phyloP scores from a whole-genome alignment of 1,284 basidiomycete species.

The Ustilago lituana region DNA sequence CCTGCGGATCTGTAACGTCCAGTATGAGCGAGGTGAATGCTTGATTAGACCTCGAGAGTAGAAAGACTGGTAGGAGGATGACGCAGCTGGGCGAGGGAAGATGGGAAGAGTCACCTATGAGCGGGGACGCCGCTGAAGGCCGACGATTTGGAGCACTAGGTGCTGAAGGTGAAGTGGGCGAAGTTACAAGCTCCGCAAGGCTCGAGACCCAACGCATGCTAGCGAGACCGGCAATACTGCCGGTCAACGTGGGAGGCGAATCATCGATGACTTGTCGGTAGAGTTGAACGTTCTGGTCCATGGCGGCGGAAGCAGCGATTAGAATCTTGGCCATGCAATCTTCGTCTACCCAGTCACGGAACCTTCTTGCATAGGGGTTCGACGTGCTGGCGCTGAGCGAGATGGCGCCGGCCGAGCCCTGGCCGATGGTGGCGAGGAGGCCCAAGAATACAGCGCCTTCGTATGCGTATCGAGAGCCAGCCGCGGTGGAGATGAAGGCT shows the following conservation, averaged over 20 bases:
- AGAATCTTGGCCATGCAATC: conserved; percentile 47
- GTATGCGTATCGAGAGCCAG: conserved; percentile 46
- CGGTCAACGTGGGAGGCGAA: conserved; percentile 32
- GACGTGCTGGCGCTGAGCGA: conserved; percentile 43
- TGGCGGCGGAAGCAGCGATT: conserved; percentile 27
- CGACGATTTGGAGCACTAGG: conserved; percentile 3
- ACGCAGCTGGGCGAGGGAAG: conserved; percentile 39
- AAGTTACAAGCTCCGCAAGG: conserved; percentile 29
- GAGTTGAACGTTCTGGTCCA: conserved; percentile 25
- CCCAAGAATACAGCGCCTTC: conserved; percentile 58
- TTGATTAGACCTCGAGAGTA: conserved; percentile 50
- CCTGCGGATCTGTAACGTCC: conserved; percentile 12
- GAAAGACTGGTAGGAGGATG: conserved; percentile 47
- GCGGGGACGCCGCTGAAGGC: conserved; percentile 7
- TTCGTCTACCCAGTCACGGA: conserved; percentile 53
- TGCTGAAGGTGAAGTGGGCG: conserved; percentile 4
- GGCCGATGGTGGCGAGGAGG: conserved; percentile 60
- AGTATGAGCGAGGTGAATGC: conserved; percentile 45
- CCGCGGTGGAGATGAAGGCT: conserved; percentile 31
- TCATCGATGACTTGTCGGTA: conserved; percentile 47
- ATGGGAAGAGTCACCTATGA: conserved; percentile 30
- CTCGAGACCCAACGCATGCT: conserved; percentile 45
- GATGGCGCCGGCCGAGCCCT: conserved; percentile 28
- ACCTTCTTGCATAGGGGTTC: conserved; percentile 48
- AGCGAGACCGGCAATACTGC: conserved; percentile 35